Evolutionary conservation across 805 yeast genomes (phyloP), one percentile per base, ranked within the genome.

Genomic region (Wickerhamomyces bisporus): DNA sequence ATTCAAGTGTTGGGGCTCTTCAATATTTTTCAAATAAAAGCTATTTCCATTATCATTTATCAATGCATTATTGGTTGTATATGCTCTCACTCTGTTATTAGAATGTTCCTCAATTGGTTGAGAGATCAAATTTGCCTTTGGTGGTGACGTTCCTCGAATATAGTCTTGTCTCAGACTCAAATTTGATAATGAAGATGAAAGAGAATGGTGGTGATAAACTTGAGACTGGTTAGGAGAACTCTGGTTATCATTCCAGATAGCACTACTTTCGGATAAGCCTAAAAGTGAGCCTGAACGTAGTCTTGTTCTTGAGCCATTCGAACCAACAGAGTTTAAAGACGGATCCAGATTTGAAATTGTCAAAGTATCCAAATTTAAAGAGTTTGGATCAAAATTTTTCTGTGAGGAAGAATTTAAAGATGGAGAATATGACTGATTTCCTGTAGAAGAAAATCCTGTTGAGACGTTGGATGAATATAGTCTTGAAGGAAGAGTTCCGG

Each of bases 401-500:
- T 32, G 18, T 9, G 43, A 29, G 3, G 49, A 11, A 14, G 45
- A 37, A 25, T 33, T 47, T 39, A 48, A 45, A 13, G 51, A 46
- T 17, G 57, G 44, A 6, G 55, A 36, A 32, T 35, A 46, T 8
- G 41, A 29, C 23, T 33, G 49, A 20, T 32, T 32, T 30, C 31
- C 26, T 12, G 27, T 23, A 20, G 24, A 7, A 21, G 46, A 32
- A 11, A 45, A 40, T 40, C 56, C 41, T 49, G 62, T 38, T 35
- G 53, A 38, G 47, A 51, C 10, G 49, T 47, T 43, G 23, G 47
- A 57, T 18, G 66, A 55, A 30, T 62, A 52, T 38, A 79, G 68
- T 34, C 81, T 63, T 16, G 88, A 78, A 8, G 93, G 91, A 34
- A 85, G 62, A 12, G 94, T 85, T 3, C 93, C 93, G 2, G 93